Percentiles rank a stretch among this genome's conserved stretches.
These are phyloP conservation scores for Aspergillus pseudonomiae DNA, from an alignment of 2,329 filamentous ascomycete genomes.

Conservation along the genomic window DNA sequence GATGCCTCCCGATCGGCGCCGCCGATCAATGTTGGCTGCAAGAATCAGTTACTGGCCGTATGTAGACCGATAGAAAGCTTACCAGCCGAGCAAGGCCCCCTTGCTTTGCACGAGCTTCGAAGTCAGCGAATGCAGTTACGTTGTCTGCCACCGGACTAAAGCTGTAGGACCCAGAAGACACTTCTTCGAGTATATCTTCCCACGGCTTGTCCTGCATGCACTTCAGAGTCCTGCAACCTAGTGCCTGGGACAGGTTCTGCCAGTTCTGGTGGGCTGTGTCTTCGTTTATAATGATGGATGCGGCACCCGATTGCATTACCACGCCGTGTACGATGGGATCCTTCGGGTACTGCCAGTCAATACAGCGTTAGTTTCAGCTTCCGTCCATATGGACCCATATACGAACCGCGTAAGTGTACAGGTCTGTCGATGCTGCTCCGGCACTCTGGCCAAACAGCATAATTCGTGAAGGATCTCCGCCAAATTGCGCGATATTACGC, in stretches of 20 bases:
- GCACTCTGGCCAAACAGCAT: conserved; percentile 1
- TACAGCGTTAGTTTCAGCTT: neutral
- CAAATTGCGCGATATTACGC: conserved; percentile 3
- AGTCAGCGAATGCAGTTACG: neutral
- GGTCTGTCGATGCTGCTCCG: neutral
- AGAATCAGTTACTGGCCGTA: neutral
- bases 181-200: neutral
- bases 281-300: neutral
- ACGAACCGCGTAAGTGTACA: neutral
- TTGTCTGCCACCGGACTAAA: neutral
- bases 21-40: neutral
- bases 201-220: neutral
- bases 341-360: neutral
- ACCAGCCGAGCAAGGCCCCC: neutral
- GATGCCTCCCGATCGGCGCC: neutral
- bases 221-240: neutral
- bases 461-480: conserved; percentile 2
- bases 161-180: neutral
- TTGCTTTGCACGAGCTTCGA: neutral
- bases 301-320: neutral
- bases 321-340: neutral
- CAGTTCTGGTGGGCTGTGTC: neutral
- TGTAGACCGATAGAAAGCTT: neutral
- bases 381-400: accelerated
- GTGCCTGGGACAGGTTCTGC: neutral